phyloP scores from a whole-genome alignment of 345 rosid species.

The Syzygium oleosum region DNA sequence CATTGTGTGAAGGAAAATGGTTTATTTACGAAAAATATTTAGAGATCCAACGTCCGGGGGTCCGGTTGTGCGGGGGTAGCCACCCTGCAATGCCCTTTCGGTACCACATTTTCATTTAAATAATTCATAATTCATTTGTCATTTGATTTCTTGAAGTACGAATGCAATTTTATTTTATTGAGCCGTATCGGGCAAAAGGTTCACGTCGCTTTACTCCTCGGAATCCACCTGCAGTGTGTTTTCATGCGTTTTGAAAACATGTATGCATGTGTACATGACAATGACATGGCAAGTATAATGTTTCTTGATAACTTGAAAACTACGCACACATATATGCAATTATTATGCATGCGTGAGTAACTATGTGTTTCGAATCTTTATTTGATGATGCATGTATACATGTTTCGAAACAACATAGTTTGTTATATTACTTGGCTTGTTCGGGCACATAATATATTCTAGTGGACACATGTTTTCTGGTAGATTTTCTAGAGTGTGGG shows the following conservation, averaged over 20 bases:
- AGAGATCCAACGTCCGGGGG: background rate
- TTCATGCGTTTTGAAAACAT: background rate
- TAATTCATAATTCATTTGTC: too few relatives aligned
- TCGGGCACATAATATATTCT: fast-evolving
- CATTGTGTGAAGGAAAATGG: background rate
- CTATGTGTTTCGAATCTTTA: background rate
- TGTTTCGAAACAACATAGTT: too few relatives aligned
- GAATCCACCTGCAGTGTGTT: fast-evolving
- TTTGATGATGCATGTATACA: background rate
- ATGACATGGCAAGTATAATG: background rate
- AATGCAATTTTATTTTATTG: background rate
- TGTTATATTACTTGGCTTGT: background rate
- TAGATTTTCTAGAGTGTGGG: background rate
- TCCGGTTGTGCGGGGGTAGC: fast-evolving
- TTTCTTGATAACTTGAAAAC: background rate
- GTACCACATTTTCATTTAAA: background rate
- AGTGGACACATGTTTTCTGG: too few relatives aligned
- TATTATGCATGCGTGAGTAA: background rate
- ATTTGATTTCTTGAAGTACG: background rate
- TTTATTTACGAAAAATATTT: too few relatives aligned
- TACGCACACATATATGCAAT: background rate
- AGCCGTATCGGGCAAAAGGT: background rate
- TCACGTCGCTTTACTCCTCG: background rate
- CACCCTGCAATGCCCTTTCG: background rate
- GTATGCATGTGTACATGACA: background rate